phyloP scores from a whole-genome alignment of 2,329 filamentous ascomycete species.

The Elsinoe batatas region DNA sequence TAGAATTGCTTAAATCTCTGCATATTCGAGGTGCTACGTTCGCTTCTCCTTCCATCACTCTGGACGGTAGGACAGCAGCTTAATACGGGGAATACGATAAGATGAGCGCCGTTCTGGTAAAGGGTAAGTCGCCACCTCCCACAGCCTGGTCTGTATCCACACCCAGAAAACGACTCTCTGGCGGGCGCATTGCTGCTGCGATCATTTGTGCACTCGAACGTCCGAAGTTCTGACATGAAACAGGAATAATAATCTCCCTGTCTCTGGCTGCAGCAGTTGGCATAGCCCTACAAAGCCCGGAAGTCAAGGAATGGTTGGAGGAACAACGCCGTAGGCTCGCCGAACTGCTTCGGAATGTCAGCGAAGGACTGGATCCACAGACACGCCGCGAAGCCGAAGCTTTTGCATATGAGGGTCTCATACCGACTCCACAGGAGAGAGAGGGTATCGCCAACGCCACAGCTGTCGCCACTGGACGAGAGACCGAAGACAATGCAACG shows the following conservation, averaged over 20 bases:
- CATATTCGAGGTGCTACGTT: background rate
- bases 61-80: background rate
- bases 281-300: slow-evolving; percentile 52
- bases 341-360: slow-evolving; percentile 47
- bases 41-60: background rate
- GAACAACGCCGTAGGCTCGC: slow-evolving; percentile 52
- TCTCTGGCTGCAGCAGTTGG: slow-evolving; percentile 53
- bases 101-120: slow-evolving; percentile 12
- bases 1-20: background rate
- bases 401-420: slow-evolving; percentile 28
- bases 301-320: slow-evolving; percentile 53
- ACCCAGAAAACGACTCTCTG: background rate
- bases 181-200: background rate
- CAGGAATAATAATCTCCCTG: slow-evolving; percentile 54
- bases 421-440: slow-evolving; percentile 24
- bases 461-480: slow-evolving; percentile 26
- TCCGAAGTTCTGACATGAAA: slow-evolving; percentile 7
- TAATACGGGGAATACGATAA: background rate
- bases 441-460: slow-evolving; percentile 24
- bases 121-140: slow-evolving; percentile 10
- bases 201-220: background rate
- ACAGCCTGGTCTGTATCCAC: background rate
- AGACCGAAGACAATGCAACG: background rate
- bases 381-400: slow-evolving; percentile 28
- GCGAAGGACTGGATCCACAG: slow-evolving; percentile 48